phyloP scores from a whole-genome alignment of 2,329 filamentous ascomycete genomes.

The Alternaria postmessia region DNA sequence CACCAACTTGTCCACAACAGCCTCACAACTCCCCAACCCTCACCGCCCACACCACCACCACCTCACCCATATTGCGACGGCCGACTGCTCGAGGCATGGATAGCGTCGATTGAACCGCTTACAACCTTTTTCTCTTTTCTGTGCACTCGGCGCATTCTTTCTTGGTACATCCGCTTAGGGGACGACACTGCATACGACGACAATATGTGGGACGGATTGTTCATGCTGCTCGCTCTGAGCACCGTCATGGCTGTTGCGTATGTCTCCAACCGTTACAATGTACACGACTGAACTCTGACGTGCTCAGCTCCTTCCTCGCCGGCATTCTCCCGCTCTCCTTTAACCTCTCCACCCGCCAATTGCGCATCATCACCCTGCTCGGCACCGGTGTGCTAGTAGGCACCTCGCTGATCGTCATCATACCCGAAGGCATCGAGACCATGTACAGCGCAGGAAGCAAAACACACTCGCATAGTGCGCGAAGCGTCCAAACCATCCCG shows the following conservation, averaged over 20 bases:
- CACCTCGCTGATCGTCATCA: constrained; percentile 95
- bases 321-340: constrained; percentile 91
- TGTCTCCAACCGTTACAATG: constrained; percentile 33
- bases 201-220: constrained; percentile 68
- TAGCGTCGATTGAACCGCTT: constrained; percentile 22
- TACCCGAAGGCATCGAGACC: constrained; percentile 94
- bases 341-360: constrained; percentile 82
- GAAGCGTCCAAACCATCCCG: constrained; percentile 36
- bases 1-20: constrained; percentile 8
- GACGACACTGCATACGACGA: constrained; percentile 20
- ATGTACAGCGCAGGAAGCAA: constrained; percentile 67
- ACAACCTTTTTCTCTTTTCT: constrained; percentile 20
- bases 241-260: constrained; percentile 71
- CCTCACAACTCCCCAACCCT: constrained; percentile 5
- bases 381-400: constrained; percentile 94
- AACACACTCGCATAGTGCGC: constrained; percentile 33
- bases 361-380: constrained; percentile 88
- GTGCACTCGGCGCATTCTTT: constrained; percentile 26
- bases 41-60: constrained; percentile 11
- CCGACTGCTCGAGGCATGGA: constrained; percentile 24
- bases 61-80: constrained; percentile 9
- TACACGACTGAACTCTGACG: constrained; percentile 20
- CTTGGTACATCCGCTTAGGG: constrained; percentile 14
- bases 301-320: constrained; percentile 84
- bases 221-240: constrained; percentile 71